phyloP scores from a whole-genome alignment of 345 rosid genomes.

The Melaleuca alternifolia region DNA sequence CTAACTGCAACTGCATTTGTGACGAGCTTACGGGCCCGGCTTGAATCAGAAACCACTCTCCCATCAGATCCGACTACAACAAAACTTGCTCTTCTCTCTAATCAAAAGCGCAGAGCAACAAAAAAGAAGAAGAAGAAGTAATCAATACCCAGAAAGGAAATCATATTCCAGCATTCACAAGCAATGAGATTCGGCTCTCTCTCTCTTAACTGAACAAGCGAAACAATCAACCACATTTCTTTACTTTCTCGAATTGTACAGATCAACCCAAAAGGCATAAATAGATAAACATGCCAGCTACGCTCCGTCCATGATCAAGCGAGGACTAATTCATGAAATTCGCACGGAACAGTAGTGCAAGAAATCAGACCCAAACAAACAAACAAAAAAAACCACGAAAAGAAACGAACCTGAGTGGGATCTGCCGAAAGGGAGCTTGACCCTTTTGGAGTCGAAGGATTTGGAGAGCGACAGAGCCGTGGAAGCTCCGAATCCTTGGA shows the following conservation, averaged over 20 bases:
- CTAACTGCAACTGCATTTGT: not conserved
- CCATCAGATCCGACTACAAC: slow-evolving; percentile 57
- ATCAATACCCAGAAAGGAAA: not conserved
- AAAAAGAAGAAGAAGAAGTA: not conserved
- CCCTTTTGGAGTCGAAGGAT: slow-evolving; percentile 40
- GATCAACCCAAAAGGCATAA: not conserved
- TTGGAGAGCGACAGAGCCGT: slow-evolving; percentile 33
- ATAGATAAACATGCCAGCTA: not conserved
- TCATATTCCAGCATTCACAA: not conserved
- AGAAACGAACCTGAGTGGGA: slow-evolving; percentile 35
- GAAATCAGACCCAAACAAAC: not conserved
- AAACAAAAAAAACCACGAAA: not conserved
- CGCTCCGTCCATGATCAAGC: not conserved
- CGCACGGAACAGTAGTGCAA: not conserved
- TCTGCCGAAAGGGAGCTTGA: slow-evolving; percentile 25
- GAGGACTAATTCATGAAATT: not conserved
- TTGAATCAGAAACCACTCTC: slow-evolving; percentile 22
- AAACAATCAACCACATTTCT: not conserved
- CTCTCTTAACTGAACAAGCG: not conserved
- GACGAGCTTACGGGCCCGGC: not conserved
- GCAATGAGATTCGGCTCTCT: not conserved
- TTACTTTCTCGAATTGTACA: not conserved
- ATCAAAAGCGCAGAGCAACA: slow-evolving; percentile 1
- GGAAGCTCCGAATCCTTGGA: slow-evolving; percentile 59
- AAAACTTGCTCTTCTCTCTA: slow-evolving; percentile 37